phyloP scores from a whole-genome alignment of 2,329 filamentous ascomycete genomes.

The Penicillium decumbens region DNA sequence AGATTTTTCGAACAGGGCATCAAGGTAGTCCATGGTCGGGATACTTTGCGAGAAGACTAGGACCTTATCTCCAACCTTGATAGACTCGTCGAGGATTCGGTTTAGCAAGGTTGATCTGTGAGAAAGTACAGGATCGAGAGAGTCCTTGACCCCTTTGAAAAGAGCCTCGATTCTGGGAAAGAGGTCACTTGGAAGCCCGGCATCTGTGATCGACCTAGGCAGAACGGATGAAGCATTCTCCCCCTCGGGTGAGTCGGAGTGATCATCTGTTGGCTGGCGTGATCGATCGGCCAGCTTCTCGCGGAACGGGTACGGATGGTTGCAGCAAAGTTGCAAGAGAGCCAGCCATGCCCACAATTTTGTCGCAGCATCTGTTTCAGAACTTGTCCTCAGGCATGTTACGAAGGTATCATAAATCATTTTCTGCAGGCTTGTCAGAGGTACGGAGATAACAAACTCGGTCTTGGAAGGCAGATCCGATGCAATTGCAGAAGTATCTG shows the following conservation, averaged over 20 bases:
- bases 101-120: constrained; percentile 65
- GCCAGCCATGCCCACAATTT: constrained; percentile 54
- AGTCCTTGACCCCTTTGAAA: constrained; percentile 28
- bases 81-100: constrained; percentile 64
- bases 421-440: constrained; percentile 62
- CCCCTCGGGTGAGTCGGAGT: constrained; percentile 9
- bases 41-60: constrained; percentile 76
- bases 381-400: constrained; percentile 31
- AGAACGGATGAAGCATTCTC: constrained; percentile 5
- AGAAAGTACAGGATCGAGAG: constrained; percentile 53
- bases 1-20: constrained; percentile 51
- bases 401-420: constrained; percentile 58
- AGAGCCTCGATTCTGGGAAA: constrained; percentile 33
- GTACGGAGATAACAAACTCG: constrained; percentile 75
- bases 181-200: constrained; percentile 35
- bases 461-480: constrained; percentile 67
- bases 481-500: constrained; percentile 63
- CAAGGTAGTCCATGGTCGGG: constrained; percentile 64
- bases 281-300: constrained; percentile 46
- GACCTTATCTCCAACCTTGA: constrained; percentile 62
- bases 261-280: constrained; percentile 13
- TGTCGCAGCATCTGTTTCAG: constrained; percentile 35
- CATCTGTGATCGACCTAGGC: constrained; percentile 34
- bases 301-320: constrained; percentile 54
- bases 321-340: constrained; percentile 52